Evolutionary conservation across 1,284 basidiomycete species (phyloP).

Genomic region (Ganoderma meredithae): DNA sequence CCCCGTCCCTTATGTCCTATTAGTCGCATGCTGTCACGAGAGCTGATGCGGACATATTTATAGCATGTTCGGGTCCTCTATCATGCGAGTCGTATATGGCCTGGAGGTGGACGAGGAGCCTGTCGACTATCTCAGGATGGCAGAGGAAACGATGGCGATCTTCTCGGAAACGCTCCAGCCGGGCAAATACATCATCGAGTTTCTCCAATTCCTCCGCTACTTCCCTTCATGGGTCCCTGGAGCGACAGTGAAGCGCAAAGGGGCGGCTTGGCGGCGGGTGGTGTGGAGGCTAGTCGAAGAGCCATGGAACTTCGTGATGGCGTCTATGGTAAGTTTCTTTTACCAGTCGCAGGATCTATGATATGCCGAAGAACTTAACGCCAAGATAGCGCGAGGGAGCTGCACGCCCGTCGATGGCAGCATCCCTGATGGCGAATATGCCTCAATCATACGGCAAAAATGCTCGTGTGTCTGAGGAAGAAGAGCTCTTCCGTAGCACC

Average conservation of each 20-base stretch:
- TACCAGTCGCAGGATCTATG: too few relatives aligned
- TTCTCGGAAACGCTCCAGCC: slow-evolving; percentile 24
- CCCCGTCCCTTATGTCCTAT: not conserved
- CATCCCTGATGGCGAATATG: not conserved
- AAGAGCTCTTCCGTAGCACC: not conserved
- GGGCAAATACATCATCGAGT: slow-evolving; percentile 27
- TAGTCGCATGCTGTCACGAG: not conserved
- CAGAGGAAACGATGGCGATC: slow-evolving; percentile 19
- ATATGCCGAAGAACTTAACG: too few relatives aligned
- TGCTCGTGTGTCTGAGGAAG: not conserved
- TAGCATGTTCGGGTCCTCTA: slow-evolving; percentile 42
- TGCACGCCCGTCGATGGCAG: slow-evolving; percentile 6
- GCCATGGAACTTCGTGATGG: slow-evolving; percentile 21
- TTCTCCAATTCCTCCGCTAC: slow-evolving; percentile 18
- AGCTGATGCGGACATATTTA: not conserved
- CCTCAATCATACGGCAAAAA: slow-evolving; percentile 1
- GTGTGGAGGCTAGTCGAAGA: slow-evolving; percentile 10
- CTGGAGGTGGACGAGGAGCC: slow-evolving; percentile 37
- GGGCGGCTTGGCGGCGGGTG: not conserved
- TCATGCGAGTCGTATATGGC: slow-evolving; percentile 43
- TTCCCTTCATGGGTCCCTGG: slow-evolving; percentile 23
- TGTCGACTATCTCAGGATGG: slow-evolving; percentile 31
- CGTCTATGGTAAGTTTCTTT: slow-evolving; percentile 15
- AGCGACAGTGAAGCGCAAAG: slow-evolving; percentile 21
- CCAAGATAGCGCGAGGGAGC: not conserved